Percentiles rank a stretch among this genome's conserved stretches.
Evolutionary conservation across 148 eudicot species (phyloP).

Genomic region (Camellia japonica): DNA sequence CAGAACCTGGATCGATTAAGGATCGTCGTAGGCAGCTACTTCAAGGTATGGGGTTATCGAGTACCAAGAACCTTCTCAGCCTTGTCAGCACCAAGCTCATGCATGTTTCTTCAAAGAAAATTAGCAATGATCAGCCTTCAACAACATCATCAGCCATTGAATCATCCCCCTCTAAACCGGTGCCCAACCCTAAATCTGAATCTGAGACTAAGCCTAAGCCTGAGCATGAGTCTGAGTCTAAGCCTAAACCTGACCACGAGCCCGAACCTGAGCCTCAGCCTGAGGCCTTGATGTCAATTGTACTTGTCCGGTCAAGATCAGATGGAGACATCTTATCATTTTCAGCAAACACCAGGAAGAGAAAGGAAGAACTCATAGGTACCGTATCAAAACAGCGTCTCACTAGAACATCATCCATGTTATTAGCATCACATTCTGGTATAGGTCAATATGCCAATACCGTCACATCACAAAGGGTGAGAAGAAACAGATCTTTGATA

Average conservation of each 20-base stretch:
- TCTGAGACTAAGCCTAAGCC: slow-evolving; percentile 1
- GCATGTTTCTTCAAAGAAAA: slow-evolving; percentile 35
- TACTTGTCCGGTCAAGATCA: slow-evolving; percentile 72
- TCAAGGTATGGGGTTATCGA: slow-evolving; percentile 77
- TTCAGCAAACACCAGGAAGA: slow-evolving; percentile 43
- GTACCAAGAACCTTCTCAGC: slow-evolving; percentile 55
- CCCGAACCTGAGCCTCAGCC: slow-evolving; percentile 13
- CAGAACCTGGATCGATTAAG: slow-evolving; percentile 62
- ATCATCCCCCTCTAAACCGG: neutral
- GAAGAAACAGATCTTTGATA: slow-evolving; percentile 1
- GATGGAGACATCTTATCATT: slow-evolving; percentile 66
- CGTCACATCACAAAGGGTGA: neutral
- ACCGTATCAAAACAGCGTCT: slow-evolving; percentile 64
- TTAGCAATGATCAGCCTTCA: slow-evolving; percentile 10
- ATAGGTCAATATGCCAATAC: slow-evolving; percentile 31
- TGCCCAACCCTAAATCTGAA: too few relatives aligned
- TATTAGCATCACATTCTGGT: slow-evolving; percentile 26
- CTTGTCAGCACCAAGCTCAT: slow-evolving; percentile 35
- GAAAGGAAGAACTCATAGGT: slow-evolving; percentile 76
- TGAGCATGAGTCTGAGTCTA: slow-evolving; percentile 12
- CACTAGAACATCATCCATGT: slow-evolving; percentile 63
- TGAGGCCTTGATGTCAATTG: slow-evolving; percentile 4
- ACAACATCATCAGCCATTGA: neutral
- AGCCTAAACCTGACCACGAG: slow-evolving; percentile 7
- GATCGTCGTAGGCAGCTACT: slow-evolving; percentile 68